phyloP scores from a whole-genome alignment of 2,329 filamentous ascomycete genomes.

The Chalaropsis ovoidea region DNA sequence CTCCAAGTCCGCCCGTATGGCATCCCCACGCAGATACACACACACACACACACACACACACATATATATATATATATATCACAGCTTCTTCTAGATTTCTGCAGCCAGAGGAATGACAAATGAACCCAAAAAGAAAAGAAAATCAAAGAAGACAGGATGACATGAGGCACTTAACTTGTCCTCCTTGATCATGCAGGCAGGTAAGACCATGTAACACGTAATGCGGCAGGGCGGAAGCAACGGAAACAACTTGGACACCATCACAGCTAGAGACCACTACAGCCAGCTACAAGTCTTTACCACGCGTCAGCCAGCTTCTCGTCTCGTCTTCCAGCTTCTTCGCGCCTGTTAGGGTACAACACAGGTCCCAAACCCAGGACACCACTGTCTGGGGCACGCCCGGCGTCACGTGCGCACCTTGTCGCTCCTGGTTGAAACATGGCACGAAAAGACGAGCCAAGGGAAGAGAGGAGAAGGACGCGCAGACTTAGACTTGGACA shows the following conservation, averaged over 20 bases:
- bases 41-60: background rate
- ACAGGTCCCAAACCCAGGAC: too few relatives aligned
- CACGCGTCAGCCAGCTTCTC: too few relatives aligned
- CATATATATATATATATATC: background rate
- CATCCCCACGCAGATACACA: background rate
- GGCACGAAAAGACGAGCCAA: background rate
- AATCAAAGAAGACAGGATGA: background rate
- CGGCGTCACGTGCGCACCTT: too few relatives aligned
- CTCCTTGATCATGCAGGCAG: background rate
- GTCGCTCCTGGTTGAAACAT: background rate
- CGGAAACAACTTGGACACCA: background rate
- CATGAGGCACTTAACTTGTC: background rate
- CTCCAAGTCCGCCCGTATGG: background rate
- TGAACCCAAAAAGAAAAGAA: background rate
- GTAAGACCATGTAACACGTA: background rate
- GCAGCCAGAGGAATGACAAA: background rate
- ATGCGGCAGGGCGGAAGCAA: background rate
- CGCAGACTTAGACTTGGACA: background rate
- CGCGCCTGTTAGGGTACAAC: too few relatives aligned
- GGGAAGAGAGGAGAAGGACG: background rate
- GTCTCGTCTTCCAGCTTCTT: too few relatives aligned
- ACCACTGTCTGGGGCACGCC: too few relatives aligned
- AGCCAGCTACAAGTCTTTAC: background rate
- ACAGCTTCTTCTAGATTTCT: background rate
- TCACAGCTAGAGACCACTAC: background rate